Evolutionary conservation across 2,329 filamentous ascomycete species (phyloP), one percentile per base, ranked within the genome.

Genomic region (Stemphylium vesicarium): DNA sequence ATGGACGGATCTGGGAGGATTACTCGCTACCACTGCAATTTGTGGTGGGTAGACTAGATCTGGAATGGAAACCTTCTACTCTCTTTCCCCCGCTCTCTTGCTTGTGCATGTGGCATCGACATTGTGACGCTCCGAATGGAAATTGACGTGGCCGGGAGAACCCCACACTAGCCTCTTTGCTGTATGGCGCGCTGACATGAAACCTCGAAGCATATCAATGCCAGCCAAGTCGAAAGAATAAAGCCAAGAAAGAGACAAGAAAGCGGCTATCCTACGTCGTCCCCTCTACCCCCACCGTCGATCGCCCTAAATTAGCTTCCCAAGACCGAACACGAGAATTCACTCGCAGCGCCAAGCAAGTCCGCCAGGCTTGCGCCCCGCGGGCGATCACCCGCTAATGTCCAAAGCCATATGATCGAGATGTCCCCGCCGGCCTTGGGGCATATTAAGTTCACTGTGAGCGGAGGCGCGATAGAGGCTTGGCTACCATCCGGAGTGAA

Each of bases 271-370:
- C 8, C 8, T 16, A 16, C 22, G 12, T 11, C 24, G 9, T 6
- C 22, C 3, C 26, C 10, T 38, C 5, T 15, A 36, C 33, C 22
- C 32, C 5, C 13, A 18, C 11, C 26, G 44, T 12, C 10, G n/a
- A 31, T 20, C 15, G 12, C 22, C 44, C 22, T 29, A 47, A 22
- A 37, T 12, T 15, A 38, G 33, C 33, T 22, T 12, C 15, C 10
- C 33, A 47, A 39, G 16, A 48, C 33, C 15, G 26, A 38, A 48
- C 22, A 48, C 45, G 45, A 48, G 13, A n/a, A 48, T 48, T 48
- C 16, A 32, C 26, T 22, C 32, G 35, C 35, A 48, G 45, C 35
- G 35, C 45, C 45, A 48, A 48, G 36, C 4, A 35, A 20, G 26
- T 10, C 36, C 15, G 44, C 20, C 35, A 8, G 39, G 12, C 29